Base-by-base conservation (phyloP, 441 rosid species). In the Erodium trifolium region DNA sequence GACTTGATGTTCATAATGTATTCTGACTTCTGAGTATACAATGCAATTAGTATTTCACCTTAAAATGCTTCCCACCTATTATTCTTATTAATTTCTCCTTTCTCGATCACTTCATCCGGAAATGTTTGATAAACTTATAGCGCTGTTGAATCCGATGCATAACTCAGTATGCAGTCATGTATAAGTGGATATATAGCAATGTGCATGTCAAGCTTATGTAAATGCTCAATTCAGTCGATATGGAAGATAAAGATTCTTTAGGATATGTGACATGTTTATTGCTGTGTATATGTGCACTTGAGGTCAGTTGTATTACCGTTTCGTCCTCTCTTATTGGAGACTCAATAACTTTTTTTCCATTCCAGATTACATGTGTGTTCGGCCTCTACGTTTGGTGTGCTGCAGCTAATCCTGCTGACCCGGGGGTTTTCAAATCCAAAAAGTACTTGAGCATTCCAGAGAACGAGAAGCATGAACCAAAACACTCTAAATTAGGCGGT, bases 301-400 rank as follows among this genome's bases (percentile, higher is more conserved):
- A 23, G 27, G 27, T 23, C 27, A n/a, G n/a, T n/a, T n/a, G n/a
- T n/a, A n/a, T n/a, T n/a, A n/a, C 27, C 27, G 1, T 37, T 37
- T 37, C 41, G 8, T 37, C 8, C 41, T 37, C 41, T 37, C 41
- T 41, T 41, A 45, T 45, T 55, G 55, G 55, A 49, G 55, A 49
- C 16, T 49, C 16, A 4, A 55, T 6, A 53, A 55, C 62, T 3
- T 55, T 55, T 55, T 55, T 55, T 55, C 6, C 62, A 55, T 55
- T 79, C 37, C 31, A 94, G 99, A 86, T 94, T 76, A 78, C 82
- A 8, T 87, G 89, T 73, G 96, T 80, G 80, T 87, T 94, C 73
- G 91, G 97, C 67, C 90, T 92, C 64, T 91, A 92, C 74, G 86
- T 91, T 71, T 94, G 97, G 99, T 91, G 99, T 76, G 97, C 97